Evolutionary conservation across 2,329 filamentous ascomycete genomes (phyloP), one percentile per base, ranked within the genome.

Genomic region (Sporothrix pallida): DNA sequence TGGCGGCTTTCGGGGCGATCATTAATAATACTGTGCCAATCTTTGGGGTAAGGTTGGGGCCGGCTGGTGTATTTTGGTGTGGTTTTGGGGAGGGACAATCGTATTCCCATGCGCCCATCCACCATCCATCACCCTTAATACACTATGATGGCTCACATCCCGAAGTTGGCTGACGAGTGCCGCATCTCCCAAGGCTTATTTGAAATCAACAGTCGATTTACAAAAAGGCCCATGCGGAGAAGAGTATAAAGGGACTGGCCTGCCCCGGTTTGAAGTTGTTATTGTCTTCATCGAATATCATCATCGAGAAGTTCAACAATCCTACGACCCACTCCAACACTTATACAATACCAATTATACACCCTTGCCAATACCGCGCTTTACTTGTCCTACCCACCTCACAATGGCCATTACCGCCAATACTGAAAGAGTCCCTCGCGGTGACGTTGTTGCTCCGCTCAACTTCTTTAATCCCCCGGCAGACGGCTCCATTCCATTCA

Each of bases 381-480:
- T 46, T 17, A 42, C 26, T n/a, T 13, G 13, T 9, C 56, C 26
- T 8, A 10, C 17, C 20, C 60, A 20, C n/a, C 9, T 37, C 31
- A 50, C 42, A 15, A 73, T 65, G 44, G 42, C 73, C 76, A 74
- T 48, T 77, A 50, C 77, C 76, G 75, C 83, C 76, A 81, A 83
- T 78, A 77, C 82, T 60, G 80, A 82, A 62, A 72, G 74, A 23
- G 79, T 86, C 13, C 86, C 87, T 54, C 83, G 88, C 73, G 92
- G 92, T 75, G 84, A 88, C 76, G 88, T 92, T 74, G 85, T 84
- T 65, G 87, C 91, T 10, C 81, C 81, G n/a, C 84, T 95, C 46
- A 87, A 89, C 82, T 95, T 91, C 85, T 93, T 88, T 82, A 77
- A 80, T 12, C 85, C 87, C 0, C 91, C 92, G 0, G 76, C 84